Evolutionary conservation across 2,329 filamentous ascomycete species (phyloP), one percentile per base, ranked within the genome.

Genomic region (Aureobasidium leucospermi): DNA sequence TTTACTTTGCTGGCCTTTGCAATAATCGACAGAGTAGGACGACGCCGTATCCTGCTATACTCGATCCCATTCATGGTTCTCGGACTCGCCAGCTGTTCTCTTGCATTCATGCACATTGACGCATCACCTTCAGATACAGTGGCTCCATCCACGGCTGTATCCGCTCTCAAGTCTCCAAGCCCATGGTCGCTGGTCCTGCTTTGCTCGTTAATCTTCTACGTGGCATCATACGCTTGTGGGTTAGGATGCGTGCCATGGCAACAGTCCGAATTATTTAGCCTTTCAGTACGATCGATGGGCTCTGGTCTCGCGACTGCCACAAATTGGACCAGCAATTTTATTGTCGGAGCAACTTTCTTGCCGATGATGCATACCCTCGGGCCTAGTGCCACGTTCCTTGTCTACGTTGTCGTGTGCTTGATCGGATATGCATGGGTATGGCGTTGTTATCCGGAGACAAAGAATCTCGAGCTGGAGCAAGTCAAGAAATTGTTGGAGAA

Each of bases 171-270:
- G 1, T 70, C 36, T 8, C 15, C 57, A 15, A 16, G 36, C 8
- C 29, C 59, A 6, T 71, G 75, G 62, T 70, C 79, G 5, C 51
- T 75, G 31, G 69, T 86, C 16, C 87, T 96, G 45, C 81, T 96
- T 2, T 63, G 83, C 42, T 87, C 87, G 64, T 86, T 96, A 71
- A 87, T 91, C 72, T 66, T 90, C 7, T 96, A 95, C 72, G 91
- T 96, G 1, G 87, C 89, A 8, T 81, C 87, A 1, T 97, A 95
- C 70, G 93, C 93, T 1, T 78, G 92, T 1, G 93, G 93, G 2
- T 80, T 97, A 2, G 93, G 93, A 8, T 95, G 91, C 67, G 90
- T 97, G 2, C 92, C 93, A 0, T 97, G 93, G 93, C 93, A 96
- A 80, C 92, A 96, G 75, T 90, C 87, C 66, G 93, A 97, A 75